A percentile compares a stretch with the other conserved stretches of the same genome.
These are phyloP conservation scores for Phaseolus lunatus DNA, from an alignment of 306 rosid species.

Conservation along the genomic window DNA sequence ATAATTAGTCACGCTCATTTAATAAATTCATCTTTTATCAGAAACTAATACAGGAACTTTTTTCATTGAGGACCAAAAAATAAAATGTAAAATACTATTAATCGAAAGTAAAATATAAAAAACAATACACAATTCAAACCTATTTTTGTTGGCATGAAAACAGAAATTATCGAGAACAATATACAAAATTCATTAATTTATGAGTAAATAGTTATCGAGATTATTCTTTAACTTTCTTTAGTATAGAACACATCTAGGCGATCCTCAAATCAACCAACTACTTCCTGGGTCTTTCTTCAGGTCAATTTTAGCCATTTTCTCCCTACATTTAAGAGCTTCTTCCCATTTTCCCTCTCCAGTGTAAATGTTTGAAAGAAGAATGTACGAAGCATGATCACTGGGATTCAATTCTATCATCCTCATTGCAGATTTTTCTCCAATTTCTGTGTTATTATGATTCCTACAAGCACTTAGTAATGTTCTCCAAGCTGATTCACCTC, in stretches of 20 bases:
- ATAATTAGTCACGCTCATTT: too few relatives aligned
- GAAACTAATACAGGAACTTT: too few relatives aligned
- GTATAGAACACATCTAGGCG: conserved; percentile 2
- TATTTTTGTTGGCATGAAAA: too few relatives aligned
- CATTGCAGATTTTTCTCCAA: conserved; percentile 59
- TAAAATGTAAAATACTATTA: too few relatives aligned
- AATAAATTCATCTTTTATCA: too few relatives aligned
- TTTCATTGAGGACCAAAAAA: too few relatives aligned
- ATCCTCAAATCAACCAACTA: conserved; percentile 55
- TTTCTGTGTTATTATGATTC: conserved; percentile 51
- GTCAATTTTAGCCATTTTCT: conserved; percentile 47
- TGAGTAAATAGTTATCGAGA: too few relatives aligned
- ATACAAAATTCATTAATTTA: too few relatives aligned
- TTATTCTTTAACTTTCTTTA: not conserved
- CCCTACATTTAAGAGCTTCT: conserved; percentile 60
- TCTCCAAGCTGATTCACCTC: conserved; percentile 65
- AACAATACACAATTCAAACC: too few relatives aligned
- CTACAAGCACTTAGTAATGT: conserved; percentile 62
- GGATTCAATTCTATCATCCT: conserved; percentile 56
- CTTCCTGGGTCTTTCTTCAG: conserved; percentile 59
- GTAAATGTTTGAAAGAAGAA: conserved; percentile 59
- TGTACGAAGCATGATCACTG: conserved; percentile 59
- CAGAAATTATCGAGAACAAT: too few relatives aligned
- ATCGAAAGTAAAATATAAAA: too few relatives aligned
- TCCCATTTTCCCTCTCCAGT: conserved; percentile 62